Evolutionary conservation across 495 filamentous ascomycete species (phyloP).

Genomic region (Mycothermus thermophilus): DNA sequence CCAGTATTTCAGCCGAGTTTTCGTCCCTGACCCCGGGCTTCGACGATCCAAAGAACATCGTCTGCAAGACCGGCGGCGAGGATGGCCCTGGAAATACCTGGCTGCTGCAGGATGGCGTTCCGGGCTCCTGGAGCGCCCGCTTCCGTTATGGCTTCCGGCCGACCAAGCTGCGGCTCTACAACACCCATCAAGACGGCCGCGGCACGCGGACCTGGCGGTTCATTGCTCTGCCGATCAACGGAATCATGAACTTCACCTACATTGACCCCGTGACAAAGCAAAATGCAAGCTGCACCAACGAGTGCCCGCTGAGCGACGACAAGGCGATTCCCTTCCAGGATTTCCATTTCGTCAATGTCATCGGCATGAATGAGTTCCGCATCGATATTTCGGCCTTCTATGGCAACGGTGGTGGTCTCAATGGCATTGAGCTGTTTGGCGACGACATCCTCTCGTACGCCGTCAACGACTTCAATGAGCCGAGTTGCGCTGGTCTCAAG

Average conservation of each 20-base stretch:
- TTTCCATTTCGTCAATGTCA: constrained; percentile 72
- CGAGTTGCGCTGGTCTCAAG: constrained; percentile 54
- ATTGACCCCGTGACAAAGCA: constrained; percentile 55
- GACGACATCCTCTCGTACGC: constrained; percentile 79
- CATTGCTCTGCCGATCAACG: constrained; percentile 66
- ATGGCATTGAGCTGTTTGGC: constrained; percentile 82
- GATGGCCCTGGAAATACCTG: constrained; percentile 65
- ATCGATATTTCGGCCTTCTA: constrained; percentile 80
- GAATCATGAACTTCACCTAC: constrained; percentile 95
- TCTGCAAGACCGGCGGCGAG: constrained; percentile 57
- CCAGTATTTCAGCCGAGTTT: constrained; percentile 52
- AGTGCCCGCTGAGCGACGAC: constrained; percentile 65
- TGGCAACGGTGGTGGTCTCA: constrained; percentile 70
- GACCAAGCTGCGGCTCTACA: constrained; percentile 76
- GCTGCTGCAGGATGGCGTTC: constrained; percentile 64
- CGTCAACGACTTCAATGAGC: constrained; percentile 76
- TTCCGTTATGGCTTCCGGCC: constrained; percentile 74
- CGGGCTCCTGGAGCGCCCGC: constrained; percentile 73
- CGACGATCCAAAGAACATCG: constrained; percentile 65
- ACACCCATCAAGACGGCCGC: constrained; percentile 72
- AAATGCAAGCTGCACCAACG: constrained; percentile 54
- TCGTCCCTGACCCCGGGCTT: constrained; percentile 50
- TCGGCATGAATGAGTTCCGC: constrained; percentile 81
- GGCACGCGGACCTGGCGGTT: constrained; percentile 80
- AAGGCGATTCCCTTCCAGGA: constrained; percentile 58